A percentile compares a stretch with the other conserved stretches of the same genome.
phyloP scores from a whole-genome alignment of 352 stramenopile genomes.

The Pythium coloratum region DNA sequence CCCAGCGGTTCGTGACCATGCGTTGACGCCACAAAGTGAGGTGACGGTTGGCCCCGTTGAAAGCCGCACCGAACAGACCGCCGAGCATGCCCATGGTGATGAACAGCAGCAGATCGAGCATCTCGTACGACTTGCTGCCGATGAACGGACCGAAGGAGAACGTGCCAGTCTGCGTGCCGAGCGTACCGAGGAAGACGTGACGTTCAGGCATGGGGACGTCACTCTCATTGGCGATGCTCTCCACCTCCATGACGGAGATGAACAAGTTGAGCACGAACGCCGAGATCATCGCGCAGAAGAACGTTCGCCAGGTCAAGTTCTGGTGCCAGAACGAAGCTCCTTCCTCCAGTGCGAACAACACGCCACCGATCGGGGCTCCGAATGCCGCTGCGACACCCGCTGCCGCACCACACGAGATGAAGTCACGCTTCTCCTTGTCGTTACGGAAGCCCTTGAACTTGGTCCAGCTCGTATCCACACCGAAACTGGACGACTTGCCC shows the following conservation, averaged over 20 bases:
- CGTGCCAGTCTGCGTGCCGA: conserved; percentile 82
- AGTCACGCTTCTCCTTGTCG: conserved; percentile 96
- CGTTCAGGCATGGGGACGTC: conserved; percentile 22
- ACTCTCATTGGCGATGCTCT: conserved; percentile 32
- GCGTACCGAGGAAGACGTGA: conserved; percentile 57
- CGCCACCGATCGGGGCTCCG: conserved; percentile 96
- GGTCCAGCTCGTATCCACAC: conserved; percentile 86
- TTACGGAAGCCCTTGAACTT: conserved; percentile 94
- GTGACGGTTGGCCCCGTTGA: conserved; percentile 95
- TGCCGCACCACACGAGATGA: conserved; percentile 96
- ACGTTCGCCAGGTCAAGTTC: conserved; percentile 97
- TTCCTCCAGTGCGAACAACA: conserved; percentile 98
- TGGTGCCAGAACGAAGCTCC: conserved; percentile 98
- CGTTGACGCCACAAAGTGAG: conserved; percentile 85
- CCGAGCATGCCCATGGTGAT: conserved; percentile 96
- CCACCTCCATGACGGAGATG: conserved; percentile 74
- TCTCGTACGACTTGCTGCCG: conserved; percentile 89
- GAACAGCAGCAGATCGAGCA: conserved; percentile 96
- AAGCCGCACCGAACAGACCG: conserved; percentile 95
- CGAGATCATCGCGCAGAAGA: conserved; percentile 96
- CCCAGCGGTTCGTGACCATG: conserved; percentile 59
- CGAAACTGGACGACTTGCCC: conserved; percentile 88
- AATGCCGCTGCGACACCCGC: conserved; percentile 98
- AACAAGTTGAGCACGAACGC: conserved; percentile 88
- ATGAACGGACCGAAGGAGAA: conserved; percentile 89